Evolutionary conservation across 768 basidiomycete species (phyloP), one percentile per base, ranked within the genome.

Genomic region (Lactarius hatsudake): DNA sequence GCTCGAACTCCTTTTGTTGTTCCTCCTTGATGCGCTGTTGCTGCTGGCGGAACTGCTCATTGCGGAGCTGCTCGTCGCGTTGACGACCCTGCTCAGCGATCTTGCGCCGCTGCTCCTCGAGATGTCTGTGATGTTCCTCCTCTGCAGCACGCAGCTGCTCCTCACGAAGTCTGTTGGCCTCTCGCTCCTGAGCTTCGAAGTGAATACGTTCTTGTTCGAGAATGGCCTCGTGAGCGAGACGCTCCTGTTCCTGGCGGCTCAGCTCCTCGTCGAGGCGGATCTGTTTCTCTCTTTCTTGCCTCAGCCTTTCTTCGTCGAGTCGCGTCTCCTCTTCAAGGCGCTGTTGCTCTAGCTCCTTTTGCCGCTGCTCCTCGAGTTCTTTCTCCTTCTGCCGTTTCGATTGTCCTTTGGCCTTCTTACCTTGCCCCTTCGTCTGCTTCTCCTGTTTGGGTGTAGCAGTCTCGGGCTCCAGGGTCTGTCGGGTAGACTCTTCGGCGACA

Each of bases 21-120:
- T 68, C 63, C 2, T 64, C 81, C 77, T 67, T 75, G 75, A 45
- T 48, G 76, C 77, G 71, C 76, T 63, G 45, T 7, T 81, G 80
- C 42, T 68, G 67, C 65, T 80, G 78, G 40, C 66, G 69, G 38
- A 23, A 54, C 28, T 51, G 42, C 63, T 71, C 71, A 5, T 71
- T 58, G 53, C 69, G 69, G 23, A 53, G 56, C 13, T 51, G 42
- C 58, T 71, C 71, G 9, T 71, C 66, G 58, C 69, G 69, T 15
- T 66, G 61, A 4, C 65, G 66, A 53, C 45, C 59, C 12, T 63
- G 81, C 76, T 71, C 76, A 75, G 62, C 51, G 75, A 76, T 69
- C 76, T 61, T 81, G 58, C 62, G 66, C 3, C 66, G 66, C 42
- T 67, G 66, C 40, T 83, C 79, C 64, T 79, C 75, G 69, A 81